These are phyloP conservation scores for Hemerocallis citrina DNA, from an alignment of 106 monocot genomes.

Conservation along the genomic window DNA sequence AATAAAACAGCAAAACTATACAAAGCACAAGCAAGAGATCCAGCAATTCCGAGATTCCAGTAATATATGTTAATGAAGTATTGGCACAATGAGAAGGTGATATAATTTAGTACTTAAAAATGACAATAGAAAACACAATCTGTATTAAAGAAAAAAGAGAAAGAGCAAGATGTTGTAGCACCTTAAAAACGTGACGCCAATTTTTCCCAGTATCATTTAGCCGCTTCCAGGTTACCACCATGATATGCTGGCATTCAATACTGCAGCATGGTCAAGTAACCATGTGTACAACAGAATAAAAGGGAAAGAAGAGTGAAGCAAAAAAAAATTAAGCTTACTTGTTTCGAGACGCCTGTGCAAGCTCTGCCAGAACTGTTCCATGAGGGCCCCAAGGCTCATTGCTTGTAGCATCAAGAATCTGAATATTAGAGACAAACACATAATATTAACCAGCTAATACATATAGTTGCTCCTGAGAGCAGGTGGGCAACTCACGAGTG, in stretches of 20 bases:
- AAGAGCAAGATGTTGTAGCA: constrained; percentile 8
- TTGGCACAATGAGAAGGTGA: no score
- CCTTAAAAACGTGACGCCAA: constrained; percentile 99
- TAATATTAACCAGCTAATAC: not conserved
- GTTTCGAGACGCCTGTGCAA: constrained; percentile 76
- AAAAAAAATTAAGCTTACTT: constrained; percentile 37
- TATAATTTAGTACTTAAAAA: no score
- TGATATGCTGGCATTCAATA: constrained; percentile 78
- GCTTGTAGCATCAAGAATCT: constrained; percentile 98
- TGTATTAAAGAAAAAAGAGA: no score
- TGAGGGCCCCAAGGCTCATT: constrained; percentile 98
- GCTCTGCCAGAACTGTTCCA: constrained; percentile 73
- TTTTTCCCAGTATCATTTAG: constrained; percentile 93
- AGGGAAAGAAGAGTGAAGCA: not conserved
- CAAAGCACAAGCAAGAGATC: not conserved
- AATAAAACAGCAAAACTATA: not conserved
- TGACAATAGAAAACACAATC: no score
- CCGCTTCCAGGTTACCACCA: constrained; percentile 91
- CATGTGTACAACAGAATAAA: not conserved
- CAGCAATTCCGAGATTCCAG: no score
- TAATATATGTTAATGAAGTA: no score
- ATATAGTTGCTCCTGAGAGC: not conserved
- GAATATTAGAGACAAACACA: constrained; percentile 1
- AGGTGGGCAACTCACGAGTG: not conserved
- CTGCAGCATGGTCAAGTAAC: constrained; percentile 35